These are phyloP conservation scores for Lachancea nothofagi DNA, from an alignment of 805 yeast genomes.

Conservation along the genomic window DNA sequence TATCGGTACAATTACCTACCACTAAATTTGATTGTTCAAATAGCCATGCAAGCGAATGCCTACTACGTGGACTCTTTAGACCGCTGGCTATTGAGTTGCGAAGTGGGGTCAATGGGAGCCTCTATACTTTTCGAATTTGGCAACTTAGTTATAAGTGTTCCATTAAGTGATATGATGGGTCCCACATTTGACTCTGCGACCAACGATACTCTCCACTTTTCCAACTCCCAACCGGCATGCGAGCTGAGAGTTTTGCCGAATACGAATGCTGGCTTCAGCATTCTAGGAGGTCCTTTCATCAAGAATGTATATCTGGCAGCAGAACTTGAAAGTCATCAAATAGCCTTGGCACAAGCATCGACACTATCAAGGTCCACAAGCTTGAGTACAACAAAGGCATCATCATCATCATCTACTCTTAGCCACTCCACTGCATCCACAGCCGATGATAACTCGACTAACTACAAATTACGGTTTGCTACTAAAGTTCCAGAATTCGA, in stretches of 20 bases:
- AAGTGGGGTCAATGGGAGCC: slow-evolving; percentile 44
- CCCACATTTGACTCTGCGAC: slow-evolving; percentile 31
- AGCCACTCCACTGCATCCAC: neutral
- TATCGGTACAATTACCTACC: slow-evolving; percentile 49
- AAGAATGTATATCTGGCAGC: slow-evolving; percentile 52
- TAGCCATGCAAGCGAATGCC: slow-evolving; percentile 69
- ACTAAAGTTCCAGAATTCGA: neutral
- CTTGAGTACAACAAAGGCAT: neutral
- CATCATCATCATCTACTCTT: neutral
- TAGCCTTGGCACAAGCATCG: slow-evolving; percentile 54
- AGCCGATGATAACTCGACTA: too few relatives aligned
- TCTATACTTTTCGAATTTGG: slow-evolving; percentile 50
- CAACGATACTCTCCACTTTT: slow-evolving; percentile 41
- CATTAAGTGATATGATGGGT: slow-evolving; percentile 43
- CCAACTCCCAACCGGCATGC: slow-evolving; percentile 56
- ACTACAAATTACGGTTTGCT: neutral
- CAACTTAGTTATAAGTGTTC: slow-evolving; percentile 43
- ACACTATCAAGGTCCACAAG: slow-evolving; percentile 1
- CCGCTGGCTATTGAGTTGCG: slow-evolving; percentile 62
- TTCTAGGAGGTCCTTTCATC: slow-evolving; percentile 57
- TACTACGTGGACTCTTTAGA: slow-evolving; percentile 43
- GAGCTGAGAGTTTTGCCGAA: slow-evolving; percentile 47
- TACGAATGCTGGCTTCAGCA: slow-evolving; percentile 41
- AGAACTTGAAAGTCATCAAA: slow-evolving; percentile 49
- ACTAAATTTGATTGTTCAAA: slow-evolving; percentile 45